A percentile compares a stretch with the other conserved stretches of the same genome.
Evolutionary conservation across 1,139 yeast genomes (phyloP).

Genomic region (Candida sp.): DNA sequence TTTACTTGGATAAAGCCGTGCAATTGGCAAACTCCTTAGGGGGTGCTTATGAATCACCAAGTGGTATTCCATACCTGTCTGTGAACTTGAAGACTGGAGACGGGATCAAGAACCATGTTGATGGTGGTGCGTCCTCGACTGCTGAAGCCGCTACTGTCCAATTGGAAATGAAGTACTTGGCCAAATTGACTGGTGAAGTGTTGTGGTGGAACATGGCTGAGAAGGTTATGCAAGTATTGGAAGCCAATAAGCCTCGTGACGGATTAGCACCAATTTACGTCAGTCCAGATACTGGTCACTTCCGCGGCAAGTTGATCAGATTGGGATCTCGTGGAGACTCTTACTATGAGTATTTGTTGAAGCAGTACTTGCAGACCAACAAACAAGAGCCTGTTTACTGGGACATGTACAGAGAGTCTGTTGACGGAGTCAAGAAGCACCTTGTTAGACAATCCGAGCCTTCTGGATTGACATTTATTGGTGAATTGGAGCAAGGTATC

Average conservation of each 20-base stretch:
- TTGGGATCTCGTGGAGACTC: conserved; percentile 95
- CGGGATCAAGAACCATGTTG: conserved; percentile 67
- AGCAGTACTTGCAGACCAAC: conserved; percentile 83
- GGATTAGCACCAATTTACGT: conserved; percentile 88
- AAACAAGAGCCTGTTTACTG: conserved; percentile 63
- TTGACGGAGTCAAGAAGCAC: conserved; percentile 69
- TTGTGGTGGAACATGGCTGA: conserved; percentile 83
- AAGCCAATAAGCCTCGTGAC: conserved; percentile 57
- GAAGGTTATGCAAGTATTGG: conserved; percentile 68
- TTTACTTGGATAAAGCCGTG: conserved; percentile 79
- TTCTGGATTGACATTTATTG: conserved; percentile 67
- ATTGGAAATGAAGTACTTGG: conserved; percentile 84
- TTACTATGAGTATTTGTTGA: conserved; percentile 86
- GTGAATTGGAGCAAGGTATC: conserved; percentile 78
- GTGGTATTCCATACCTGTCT: conserved; percentile 81
- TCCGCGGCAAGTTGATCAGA: conserved; percentile 67
- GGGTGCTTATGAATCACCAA: conserved; percentile 65
- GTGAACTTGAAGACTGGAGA: conserved; percentile 69
- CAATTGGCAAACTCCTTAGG: conserved; percentile 69
- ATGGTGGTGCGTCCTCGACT: conserved; percentile 72
- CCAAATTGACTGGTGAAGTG: conserved; percentile 79
- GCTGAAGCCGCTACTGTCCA: conserved; percentile 93
- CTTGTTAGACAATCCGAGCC: conserved; percentile 68
- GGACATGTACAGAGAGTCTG: conserved; percentile 79
- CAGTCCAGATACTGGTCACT: conserved; percentile 74